Conservation (phyloP, 2,329 filamentous ascomycete species). For the Apiospora aurea region DNA sequence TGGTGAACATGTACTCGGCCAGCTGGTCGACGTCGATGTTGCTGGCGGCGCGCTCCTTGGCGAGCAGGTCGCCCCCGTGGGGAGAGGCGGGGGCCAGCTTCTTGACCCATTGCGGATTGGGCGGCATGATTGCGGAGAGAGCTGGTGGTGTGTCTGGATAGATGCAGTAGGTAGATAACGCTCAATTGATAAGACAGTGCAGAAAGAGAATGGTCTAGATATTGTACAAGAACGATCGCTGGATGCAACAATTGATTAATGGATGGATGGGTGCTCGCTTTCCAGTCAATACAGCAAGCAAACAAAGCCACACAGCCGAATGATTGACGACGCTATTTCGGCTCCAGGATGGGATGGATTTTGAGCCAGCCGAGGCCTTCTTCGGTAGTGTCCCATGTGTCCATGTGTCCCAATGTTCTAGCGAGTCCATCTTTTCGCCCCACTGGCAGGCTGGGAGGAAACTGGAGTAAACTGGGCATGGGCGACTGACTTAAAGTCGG, state of each 20-base stretch:
- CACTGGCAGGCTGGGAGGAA: no score
- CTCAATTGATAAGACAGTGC: slow-evolving; percentile 5
- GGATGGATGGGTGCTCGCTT: not conserved
- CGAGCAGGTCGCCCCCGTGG: slow-evolving; percentile 73
- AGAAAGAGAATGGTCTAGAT: not conserved
- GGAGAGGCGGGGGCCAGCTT: slow-evolving; percentile 69
- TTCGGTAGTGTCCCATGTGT: not conserved
- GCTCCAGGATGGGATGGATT: no score
- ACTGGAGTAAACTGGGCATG: no score
- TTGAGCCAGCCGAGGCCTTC: not conserved
- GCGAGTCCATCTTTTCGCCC: not conserved
- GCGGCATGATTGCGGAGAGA: not conserved
- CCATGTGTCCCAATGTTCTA: not conserved
- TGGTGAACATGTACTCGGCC: slow-evolving; percentile 73
- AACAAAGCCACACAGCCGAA: not conserved
- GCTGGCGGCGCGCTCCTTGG: slow-evolving; percentile 72
- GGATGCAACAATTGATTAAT: not conserved
- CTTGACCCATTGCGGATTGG: slow-evolving; percentile 62
- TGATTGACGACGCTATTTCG: slow-evolving; percentile 12
- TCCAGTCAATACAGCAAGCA: not conserved
- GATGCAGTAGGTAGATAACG: not conserved
- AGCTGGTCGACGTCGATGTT: slow-evolving; percentile 72
- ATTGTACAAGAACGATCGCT: not conserved
- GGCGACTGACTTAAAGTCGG: not conserved
- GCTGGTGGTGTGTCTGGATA: not conserved